A percentile compares a stretch with the other conserved stretches of the same genome.
These are phyloP conservation scores for Sorghum bicolor DNA, from an alignment of 176 grass and related monocot genomes.

Conservation along the genomic window DNA sequence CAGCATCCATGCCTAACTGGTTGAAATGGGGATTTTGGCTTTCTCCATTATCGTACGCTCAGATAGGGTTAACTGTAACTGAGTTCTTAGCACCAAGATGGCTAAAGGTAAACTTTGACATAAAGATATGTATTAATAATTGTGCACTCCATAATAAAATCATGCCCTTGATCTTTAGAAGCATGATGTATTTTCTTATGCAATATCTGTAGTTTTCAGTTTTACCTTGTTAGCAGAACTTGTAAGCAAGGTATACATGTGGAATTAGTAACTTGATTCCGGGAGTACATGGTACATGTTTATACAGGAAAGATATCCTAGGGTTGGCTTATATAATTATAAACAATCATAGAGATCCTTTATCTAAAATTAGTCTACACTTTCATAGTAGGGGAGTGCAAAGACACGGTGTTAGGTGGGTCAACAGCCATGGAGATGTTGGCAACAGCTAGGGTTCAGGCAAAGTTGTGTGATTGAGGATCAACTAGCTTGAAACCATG, in stretches of 20 bases:
- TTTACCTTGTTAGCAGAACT: neutral
- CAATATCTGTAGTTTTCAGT: neutral
- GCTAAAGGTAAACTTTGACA: conserved; percentile 47
- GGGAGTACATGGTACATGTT: neutral
- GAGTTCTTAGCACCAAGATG: conserved; percentile 82
- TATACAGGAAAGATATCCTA: neutral
- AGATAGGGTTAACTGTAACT: conserved; percentile 70
- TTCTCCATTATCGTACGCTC: conserved; percentile 65
- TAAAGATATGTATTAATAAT: neutral
- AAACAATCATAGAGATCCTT: too few species aligned
- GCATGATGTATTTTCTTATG: neutral
- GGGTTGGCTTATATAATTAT: neutral
- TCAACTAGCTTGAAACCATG: neutral
- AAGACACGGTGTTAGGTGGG: neutral
- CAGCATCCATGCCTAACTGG: conserved; percentile 67
- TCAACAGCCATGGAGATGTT: neutral
- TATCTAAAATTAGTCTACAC: too few species aligned
- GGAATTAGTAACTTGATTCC: neutral
- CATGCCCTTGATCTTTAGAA: neutral
- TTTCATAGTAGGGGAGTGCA: neutral
- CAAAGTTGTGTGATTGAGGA: neutral
- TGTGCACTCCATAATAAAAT: neutral
- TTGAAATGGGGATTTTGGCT: conserved; percentile 83
- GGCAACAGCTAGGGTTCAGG: neutral
- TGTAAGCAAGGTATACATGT: neutral